Evolutionary conservation across 768 basidiomycete species (phyloP), one percentile per base, ranked within the genome.

Genomic region (Mycena maculata): DNA sequence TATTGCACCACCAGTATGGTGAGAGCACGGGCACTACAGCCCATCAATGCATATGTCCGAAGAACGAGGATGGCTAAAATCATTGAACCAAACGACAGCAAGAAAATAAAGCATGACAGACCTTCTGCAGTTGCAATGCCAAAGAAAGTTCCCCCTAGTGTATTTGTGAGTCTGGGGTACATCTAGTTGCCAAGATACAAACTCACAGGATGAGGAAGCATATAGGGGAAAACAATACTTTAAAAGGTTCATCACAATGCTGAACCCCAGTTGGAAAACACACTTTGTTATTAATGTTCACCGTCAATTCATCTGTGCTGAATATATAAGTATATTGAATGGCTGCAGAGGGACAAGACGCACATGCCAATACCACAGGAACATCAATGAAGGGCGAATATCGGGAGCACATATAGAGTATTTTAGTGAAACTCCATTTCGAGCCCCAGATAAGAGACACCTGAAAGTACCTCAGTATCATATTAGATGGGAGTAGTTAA

Each of bases 331-430:
- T 36, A 6, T 36, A 13, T 36, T 36, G 36, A 25, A 13, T 27
- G 4, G 31, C 8, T 23, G 10, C 0, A 9, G 1, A 7, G 12
- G 7, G 47, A 36, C n/a, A 59, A 33, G 18, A 69, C 74, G 18
- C 44, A 75, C 75, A 73, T 58, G 65, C 70, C 18, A 75, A 18
- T 25, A 69, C 52, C 7, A 72, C 12, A 30, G 71, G 60, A 9
- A 72, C 65, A 62, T 78, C 76, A n/a, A 75, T 41, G 41, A 78
- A 74, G 2, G 73, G 65, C 11, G 69, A 63, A 61, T 78, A 78
- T 55, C 74, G 71, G 5, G 74, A 65, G 10, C 72, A 60, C 39
- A 77, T 60, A 55, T 63, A 78, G 41, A 77, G 60, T n/a, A 73
- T 47, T 44, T 75, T 78, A 12, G 59, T 71, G 25, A 70, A n/a